Evolutionary conservation across 306 rosid genomes (phyloP), one percentile per base, ranked within the genome.

Genomic region (Sophora flavescens): DNA sequence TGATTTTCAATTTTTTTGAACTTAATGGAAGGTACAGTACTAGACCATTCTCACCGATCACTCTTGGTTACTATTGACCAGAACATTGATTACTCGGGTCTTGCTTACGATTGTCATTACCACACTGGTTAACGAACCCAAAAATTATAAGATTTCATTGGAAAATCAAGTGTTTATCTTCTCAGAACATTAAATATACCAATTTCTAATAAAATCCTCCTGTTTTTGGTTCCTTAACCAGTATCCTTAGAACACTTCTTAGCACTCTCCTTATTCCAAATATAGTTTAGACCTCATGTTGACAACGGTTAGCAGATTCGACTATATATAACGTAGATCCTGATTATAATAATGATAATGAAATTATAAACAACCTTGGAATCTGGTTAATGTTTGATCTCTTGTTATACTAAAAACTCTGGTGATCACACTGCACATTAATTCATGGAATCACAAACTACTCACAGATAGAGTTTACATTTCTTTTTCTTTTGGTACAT

Each of bases 361-460:
- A 8, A 12, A 12, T 6, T 14, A 30, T 15, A 78, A 45, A 39
- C 12, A 57, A 13, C 32, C 41, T 68, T 53, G 72, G 74, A 77
- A 78, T 35, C 41, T 58, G 69, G 48, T 45, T 58, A 59, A 28
- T 68, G 45, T 70, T 71, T 61, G 50, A 12, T 35, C 73, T 38
- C 39, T 33, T 58, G 66, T 50, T 15, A 5, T 39, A 63, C 56
- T 62, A 79, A 60, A 36, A 17, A 33, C 47, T 35, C 5, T 45
- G 65, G 66, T 36, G 78, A 70, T 53, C 67, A 51, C 83, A 70
- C 47, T 28, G 67, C 76, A 77, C 80, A 38, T 78, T 48, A 65
- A 71, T 82, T 65, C 75, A 77, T 56, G 82, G 59, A 58, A 44
- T 64, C 72, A 82, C 52, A 15, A 53, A 50, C 78, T 54, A 60